Conservation (phyloP, 2,329 filamentous ascomycete genomes). For the Neofusicoccum kwambonambiense region DNA sequence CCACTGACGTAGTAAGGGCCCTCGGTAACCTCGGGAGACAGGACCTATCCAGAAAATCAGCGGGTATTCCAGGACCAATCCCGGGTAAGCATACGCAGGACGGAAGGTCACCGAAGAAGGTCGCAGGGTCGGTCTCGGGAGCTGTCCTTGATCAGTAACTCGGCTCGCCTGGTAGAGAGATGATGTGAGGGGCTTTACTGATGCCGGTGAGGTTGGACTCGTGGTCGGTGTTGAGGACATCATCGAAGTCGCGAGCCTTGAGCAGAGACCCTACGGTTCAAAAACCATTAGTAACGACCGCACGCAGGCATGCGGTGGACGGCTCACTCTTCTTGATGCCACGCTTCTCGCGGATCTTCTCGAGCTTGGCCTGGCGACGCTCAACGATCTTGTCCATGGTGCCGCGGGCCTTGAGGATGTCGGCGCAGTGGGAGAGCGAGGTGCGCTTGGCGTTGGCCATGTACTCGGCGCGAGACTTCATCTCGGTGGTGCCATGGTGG, state of each 20-base stretch:
- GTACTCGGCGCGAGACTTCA: conserved; percentile 37
- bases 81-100: conserved; percentile 24
- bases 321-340: conserved; percentile 11
- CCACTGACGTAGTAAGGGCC: conserved; percentile 47
- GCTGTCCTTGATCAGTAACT: conserved; percentile 17
- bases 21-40: conserved; percentile 33
- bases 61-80: not conserved
- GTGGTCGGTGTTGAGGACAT: conserved; percentile 26
- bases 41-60: not conserved
- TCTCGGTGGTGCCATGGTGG: conserved; percentile 32
- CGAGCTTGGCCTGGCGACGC: conserved; percentile 37
- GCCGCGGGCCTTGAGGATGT: conserved; percentile 39
- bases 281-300: not conserved
- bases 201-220: conserved; percentile 32
- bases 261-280: not conserved
- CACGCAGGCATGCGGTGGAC: not conserved
- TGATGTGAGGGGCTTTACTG: conserved; percentile 2
- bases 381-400: conserved; percentile 41
- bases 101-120: conserved; percentile 32
- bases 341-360: conserved; percentile 11
- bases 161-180: not conserved
- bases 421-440: conserved; percentile 40
- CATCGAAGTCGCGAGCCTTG: conserved; percentile 10
- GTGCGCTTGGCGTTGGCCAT: conserved; percentile 21
- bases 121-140: conserved; percentile 23